Base-by-base conservation (phyloP, 2,329 filamentous ascomycete species). In the Pestalotiopsis sp. region DNA sequence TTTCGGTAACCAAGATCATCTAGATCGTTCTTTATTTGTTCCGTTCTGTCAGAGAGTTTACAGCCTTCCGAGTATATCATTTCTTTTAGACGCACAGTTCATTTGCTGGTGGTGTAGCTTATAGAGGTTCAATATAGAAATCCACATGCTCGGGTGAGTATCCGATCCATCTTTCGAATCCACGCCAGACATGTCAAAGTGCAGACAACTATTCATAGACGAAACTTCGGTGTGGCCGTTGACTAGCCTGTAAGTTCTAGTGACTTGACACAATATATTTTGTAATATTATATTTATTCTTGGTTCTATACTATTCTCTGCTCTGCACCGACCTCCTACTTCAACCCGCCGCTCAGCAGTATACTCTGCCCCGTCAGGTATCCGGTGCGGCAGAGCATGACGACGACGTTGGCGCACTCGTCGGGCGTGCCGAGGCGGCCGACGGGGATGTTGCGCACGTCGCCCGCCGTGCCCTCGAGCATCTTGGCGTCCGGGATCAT, bases 381-480 rank as follows among this genome's bases (percentile, higher is more conserved):
- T 0, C 89, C 88, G n/a, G 87, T 90, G 73, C 80, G 83, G 70
- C 83, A 86, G 61, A 89, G 78, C 88, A 90, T 90, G 2, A 83
- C 84, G 6, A 91, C 88, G 38, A 87, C 83, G 74, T 89, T 89
- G 2, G 87, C 88, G 65, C 86, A 87, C 77, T 91, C 89, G 65
- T 88, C 82, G 2, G 87, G 86, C 25, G 83, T 84, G 0, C 89
- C 89, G 45, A 90, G 76, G 58, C 89, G 80, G 2, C 87, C 86
- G 2, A 91, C 82, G 0, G 89, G 89, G 58, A 91, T 90, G 36
- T 86, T 86, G 71, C 82, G 85, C 27, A 88, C 86, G 71, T 90
- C 86, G 0, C 89, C 89, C 0, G 88, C 84, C 65, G 86, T 87
- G 23, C 85, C 84, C 72, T 79, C 79, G 17, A 85, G 78, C 14